Percentiles rank a stretch among this genome's conserved stretches.
These are phyloP conservation scores for Globisporangium echinulatum DNA, from an alignment of 352 stramenopile genomes.

Conservation along the genomic window DNA sequence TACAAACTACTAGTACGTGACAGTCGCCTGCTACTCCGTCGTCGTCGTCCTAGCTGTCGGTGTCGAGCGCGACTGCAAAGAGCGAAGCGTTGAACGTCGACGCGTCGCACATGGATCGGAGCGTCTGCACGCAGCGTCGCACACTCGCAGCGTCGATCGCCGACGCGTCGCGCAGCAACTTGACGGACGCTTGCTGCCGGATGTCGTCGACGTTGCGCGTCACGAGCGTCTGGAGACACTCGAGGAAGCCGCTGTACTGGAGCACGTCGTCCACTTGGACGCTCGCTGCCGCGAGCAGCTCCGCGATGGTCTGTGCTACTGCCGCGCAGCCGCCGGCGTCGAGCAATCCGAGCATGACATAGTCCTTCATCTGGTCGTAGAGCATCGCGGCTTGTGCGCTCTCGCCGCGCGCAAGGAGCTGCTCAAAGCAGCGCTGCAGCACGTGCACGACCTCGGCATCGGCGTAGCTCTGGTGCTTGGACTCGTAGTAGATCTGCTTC, in stretches of 20 bases:
- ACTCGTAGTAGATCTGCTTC: constrained; percentile 76
- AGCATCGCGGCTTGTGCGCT: constrained; percentile 22
- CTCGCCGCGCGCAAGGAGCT: constrained; percentile 21
- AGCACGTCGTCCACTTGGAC: constrained; percentile 21
- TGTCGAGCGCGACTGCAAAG: constrained; percentile 47
- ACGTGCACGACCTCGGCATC: constrained; percentile 39
- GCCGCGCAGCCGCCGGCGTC: constrained; percentile 28
- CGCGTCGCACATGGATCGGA: constrained; percentile 28
- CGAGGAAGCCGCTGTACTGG: constrained; percentile 23
- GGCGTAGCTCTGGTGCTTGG: constrained; percentile 24
- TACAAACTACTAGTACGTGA: no score
- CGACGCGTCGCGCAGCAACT: constrained; percentile 43
- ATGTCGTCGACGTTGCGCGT: constrained; percentile 47
- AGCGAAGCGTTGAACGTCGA: constrained; percentile 42
- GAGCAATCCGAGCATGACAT: constrained; percentile 36
- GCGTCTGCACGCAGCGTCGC: constrained; percentile 22
- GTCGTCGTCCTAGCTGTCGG: constrained; percentile 3
- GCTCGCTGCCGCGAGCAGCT: constrained; percentile 12
- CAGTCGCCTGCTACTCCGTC: no score
- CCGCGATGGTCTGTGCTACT: constrained; percentile 25
- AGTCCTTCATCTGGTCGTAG: constrained; percentile 56
- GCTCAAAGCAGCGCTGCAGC: constrained; percentile 47
- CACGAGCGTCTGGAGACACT: constrained; percentile 38
- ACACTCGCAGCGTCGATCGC: constrained; percentile 22
- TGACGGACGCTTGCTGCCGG: constrained; percentile 47